Conservation (phyloP, 1,139 yeast species). For the Williopsis jadinii region DNA sequence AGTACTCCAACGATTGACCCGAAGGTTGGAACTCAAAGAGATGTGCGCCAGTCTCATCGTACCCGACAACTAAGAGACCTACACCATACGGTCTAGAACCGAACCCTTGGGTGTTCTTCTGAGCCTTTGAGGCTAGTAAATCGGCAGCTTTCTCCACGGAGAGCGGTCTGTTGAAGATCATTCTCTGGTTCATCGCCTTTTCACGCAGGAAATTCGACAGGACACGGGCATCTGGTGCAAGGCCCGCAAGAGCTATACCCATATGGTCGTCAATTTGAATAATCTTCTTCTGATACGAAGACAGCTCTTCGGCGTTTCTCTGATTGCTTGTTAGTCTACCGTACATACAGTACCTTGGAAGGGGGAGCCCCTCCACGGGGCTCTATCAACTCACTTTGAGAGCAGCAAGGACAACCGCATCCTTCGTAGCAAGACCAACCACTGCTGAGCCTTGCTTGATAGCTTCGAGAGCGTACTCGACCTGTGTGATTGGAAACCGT, state of each 20-base stretch:
- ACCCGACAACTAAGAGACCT: conserved; percentile 86
- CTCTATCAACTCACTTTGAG: conserved; percentile 39
- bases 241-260: conserved; percentile 94
- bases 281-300: conserved; percentile 92
- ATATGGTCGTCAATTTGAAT: conserved; percentile 88
- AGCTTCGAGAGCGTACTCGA: conserved; percentile 94
- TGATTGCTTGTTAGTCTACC: conserved; percentile 9
- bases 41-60: conserved; percentile 92
- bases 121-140: conserved; percentile 93
- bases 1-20: conserved; percentile 86
- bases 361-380: too few relatives aligned
- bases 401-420: conserved; percentile 87
- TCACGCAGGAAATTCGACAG: conserved; percentile 82
- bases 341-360: too few relatives aligned
- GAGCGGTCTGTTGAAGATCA: conserved; percentile 85
- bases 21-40: conserved; percentile 93
- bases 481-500: conserved; percentile 19
- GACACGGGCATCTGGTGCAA: conserved; percentile 97
- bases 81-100: conserved; percentile 98
- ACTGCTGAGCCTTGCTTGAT: conserved; percentile 98
- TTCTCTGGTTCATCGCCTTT: conserved; percentile 82
- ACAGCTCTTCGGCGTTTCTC: conserved; percentile 94
- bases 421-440: conserved; percentile 82
- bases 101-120: conserved; percentile 89
- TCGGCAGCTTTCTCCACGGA: conserved; percentile 79